Conservation (phyloP, 441 rosid genomes). For the Sinapis alba region DNA sequence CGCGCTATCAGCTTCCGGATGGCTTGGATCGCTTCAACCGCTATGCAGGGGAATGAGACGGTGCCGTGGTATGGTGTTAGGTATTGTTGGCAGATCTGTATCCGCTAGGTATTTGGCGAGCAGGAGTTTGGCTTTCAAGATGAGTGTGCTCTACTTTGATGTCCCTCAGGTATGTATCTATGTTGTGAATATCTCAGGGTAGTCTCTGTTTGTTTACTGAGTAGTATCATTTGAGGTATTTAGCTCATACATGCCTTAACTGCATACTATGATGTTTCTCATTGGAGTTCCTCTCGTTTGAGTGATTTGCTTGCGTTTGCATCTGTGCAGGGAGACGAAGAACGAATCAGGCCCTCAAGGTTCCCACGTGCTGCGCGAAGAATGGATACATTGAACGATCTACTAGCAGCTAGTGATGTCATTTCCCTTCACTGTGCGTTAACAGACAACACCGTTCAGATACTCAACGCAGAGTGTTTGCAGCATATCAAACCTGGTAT, state of each 20-base stretch:
- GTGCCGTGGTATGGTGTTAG: conserved; percentile 92
- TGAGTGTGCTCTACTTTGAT: conserved; percentile 94
- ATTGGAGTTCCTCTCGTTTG: too few species aligned
- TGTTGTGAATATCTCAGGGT: not conserved
- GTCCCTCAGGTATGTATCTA: conserved; percentile 59
- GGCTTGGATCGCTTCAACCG: conserved; percentile 95
- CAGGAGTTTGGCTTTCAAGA: conserved; percentile 92
- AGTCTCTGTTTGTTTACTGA: too few species aligned
- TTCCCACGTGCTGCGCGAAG: conserved; percentile 93
- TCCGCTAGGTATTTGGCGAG: conserved; percentile 83
- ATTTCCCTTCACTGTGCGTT: conserved; percentile 90
- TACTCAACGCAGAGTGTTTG: conserved; percentile 89
- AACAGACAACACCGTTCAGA: conserved; percentile 92
- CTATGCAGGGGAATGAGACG: conserved; percentile 94
- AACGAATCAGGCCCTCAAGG: conserved; percentile 53
- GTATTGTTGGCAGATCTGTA: conserved; percentile 90
- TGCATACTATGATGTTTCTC: not conserved
- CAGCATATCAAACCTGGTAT: conserved; percentile 96
- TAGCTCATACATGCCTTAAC: too few species aligned
- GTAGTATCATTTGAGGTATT: not conserved
- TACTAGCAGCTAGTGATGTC: conserved; percentile 95
- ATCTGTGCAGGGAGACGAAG: conserved; percentile 62
- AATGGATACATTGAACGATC: conserved; percentile 96
- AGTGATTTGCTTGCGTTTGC: conserved; percentile 10
- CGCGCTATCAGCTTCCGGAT: conserved; percentile 83